Conservation (phyloP, 257 asterid genomes). For the Rhazya stricta region DNA sequence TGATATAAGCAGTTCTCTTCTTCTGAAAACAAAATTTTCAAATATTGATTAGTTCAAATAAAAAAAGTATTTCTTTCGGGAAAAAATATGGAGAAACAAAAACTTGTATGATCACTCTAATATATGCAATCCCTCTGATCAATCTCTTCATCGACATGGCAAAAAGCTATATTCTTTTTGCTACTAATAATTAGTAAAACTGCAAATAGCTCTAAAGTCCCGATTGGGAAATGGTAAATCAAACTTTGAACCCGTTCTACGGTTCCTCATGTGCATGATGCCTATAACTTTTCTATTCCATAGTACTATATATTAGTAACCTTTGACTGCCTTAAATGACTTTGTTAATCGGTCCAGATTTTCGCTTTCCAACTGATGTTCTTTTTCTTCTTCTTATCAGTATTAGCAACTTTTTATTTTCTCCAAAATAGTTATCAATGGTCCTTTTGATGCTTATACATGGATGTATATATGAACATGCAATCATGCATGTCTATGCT, state of each 20-base stretch:
- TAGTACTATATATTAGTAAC: neutral
- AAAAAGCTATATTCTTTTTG: no score
- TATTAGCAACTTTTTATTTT: no score
- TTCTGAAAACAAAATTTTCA: no score
- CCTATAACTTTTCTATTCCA: neutral
- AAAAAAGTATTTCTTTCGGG: no score
- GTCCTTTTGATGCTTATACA: neutral
- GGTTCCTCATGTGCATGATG: neutral
- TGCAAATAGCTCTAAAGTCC: neutral
- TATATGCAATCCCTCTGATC: no score
- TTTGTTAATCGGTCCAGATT: conserved; percentile 2
- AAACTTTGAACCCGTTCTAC: neutral
- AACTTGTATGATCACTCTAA: no score
- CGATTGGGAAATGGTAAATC: neutral
- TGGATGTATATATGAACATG: conserved; percentile 10
- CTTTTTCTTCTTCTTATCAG: no score
- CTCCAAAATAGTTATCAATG: no score
- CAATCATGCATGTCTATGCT: neutral
- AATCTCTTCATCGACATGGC: no score
- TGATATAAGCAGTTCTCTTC: no score
- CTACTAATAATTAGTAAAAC: neutral
- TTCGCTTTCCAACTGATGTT: conserved; percentile 8
- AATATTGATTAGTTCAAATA: no score
- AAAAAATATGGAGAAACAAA: no score
- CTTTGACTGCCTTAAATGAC: neutral